Conservation (phyloP, 768 basidiomycete species). For the Tylopilus balloui region DNA sequence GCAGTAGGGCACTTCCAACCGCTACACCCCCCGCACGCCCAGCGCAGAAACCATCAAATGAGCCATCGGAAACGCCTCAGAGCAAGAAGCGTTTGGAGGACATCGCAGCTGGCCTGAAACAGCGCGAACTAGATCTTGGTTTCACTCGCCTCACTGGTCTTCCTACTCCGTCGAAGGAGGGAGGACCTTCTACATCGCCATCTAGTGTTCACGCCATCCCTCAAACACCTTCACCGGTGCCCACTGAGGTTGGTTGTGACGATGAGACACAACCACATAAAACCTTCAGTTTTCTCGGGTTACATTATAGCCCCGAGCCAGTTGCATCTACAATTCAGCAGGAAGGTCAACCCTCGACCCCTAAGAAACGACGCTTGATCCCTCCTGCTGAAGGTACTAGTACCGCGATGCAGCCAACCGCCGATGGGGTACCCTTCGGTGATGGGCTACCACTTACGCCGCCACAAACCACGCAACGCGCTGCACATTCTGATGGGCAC, state of each 20-base stretch:
- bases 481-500: neutral
- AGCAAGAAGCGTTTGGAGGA: constrained; percentile 10
- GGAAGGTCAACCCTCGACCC: constrained; percentile 22
- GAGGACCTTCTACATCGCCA: neutral
- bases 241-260: constrained; percentile 24
- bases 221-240: constrained; percentile 26
- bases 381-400: neutral
- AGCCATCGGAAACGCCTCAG: constrained; percentile 4
- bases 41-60: neutral
- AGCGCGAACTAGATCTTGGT: constrained; percentile 12
- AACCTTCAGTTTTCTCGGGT: constrained; percentile 25
- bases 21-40: neutral
- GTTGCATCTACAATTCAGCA: constrained; percentile 1
- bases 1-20: neutral
- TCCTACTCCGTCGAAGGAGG: constrained; percentile 4
- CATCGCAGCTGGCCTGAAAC: constrained; percentile 17
- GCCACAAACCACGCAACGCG: constrained; percentile 23
- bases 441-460: constrained; percentile 22
- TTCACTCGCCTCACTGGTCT: constrained; percentile 1
- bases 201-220: neutral
- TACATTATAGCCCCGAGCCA: constrained; percentile 13
- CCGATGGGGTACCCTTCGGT: neutral
- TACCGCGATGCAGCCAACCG: neutral
- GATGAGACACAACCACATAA: constrained; percentile 8
- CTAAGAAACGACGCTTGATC: constrained; percentile 20